Conservation (phyloP, 2,329 filamentous ascomycete genomes). For the Celoporthe dispersa region DNA sequence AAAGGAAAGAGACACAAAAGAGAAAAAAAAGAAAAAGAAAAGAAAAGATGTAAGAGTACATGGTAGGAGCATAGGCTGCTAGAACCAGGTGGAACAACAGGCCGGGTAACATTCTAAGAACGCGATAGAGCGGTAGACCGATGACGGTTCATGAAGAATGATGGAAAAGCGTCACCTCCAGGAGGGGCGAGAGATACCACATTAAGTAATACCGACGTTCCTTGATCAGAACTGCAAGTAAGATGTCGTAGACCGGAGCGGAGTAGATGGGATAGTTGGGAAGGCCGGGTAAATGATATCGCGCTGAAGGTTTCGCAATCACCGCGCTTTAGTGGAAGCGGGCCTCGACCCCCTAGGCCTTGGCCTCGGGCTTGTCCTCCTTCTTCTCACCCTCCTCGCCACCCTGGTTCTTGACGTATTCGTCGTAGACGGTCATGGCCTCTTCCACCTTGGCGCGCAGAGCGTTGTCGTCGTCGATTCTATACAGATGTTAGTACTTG, state of each 20-base stretch:
- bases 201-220: constrained; percentile 24
- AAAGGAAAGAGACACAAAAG: not conserved
- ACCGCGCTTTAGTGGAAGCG: constrained; percentile 16
- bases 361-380: constrained; percentile 60
- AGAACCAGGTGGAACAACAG: constrained; percentile 26
- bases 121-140: constrained; percentile 13
- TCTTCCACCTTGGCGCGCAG: constrained; percentile 96
- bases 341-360: constrained; percentile 45
- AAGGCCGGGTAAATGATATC: constrained; percentile 22
- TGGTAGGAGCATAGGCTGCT: constrained; percentile 25
- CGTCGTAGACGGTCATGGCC: constrained; percentile 95
- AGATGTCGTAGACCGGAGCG: constrained; percentile 15
- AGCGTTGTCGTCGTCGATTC: constrained; percentile 86
- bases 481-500: constrained; percentile 45
- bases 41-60: constrained; percentile 26
- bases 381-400: constrained; percentile 43
- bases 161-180: constrained; percentile 20
- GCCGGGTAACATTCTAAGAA: constrained; percentile 14
- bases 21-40: not conserved
- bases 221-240: constrained; percentile 15
- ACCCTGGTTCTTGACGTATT: constrained; percentile 89
- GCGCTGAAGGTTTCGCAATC: constrained; percentile 18
- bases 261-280: constrained; percentile 12
- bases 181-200: constrained; percentile 23
- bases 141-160: constrained; percentile 25